phyloP scores from a whole-genome alignment of 495 filamentous ascomycete genomes.

The Daldinia grandis region DNA sequence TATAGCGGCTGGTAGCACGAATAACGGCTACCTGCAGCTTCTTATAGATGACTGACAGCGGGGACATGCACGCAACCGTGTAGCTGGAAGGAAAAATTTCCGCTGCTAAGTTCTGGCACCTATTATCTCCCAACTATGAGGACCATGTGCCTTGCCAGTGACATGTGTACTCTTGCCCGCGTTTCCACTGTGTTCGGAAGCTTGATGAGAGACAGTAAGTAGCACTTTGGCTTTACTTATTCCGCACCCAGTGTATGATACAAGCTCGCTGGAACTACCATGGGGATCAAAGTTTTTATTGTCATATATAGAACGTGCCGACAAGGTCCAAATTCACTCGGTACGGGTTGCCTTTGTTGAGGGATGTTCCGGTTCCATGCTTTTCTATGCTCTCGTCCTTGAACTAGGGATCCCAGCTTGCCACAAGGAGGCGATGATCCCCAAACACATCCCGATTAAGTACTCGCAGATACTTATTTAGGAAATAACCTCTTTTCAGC shows the following conservation, averaged over 20 bases:
- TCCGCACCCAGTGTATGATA: conserved; percentile 3
- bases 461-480: conserved; percentile 7
- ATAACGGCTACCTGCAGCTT: conserved; percentile 38
- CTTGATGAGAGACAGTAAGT: conserved; percentile 18
- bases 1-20: conserved; percentile 36
- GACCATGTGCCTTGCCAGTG: conserved; percentile 32
- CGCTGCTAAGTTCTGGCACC: conserved; percentile 30
- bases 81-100: conserved; percentile 41
- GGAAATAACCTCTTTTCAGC: conserved; percentile 14
- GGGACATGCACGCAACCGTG: conserved; percentile 42
- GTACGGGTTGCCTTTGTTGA: conserved; percentile 24
- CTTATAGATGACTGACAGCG: conserved; percentile 45
- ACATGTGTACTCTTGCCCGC: conserved; percentile 15
- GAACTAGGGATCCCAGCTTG: background rate
- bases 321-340: conserved; percentile 17
- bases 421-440: conserved; percentile 3
- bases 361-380: background rate
- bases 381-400: background rate
- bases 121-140: conserved; percentile 12
- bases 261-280: background rate
- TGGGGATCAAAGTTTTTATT: background rate
- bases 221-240: conserved; percentile 7
- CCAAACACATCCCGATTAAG: conserved; percentile 1
- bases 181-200: conserved; percentile 23
- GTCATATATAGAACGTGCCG: background rate